Conservation (phyloP, 116 monocot genomes). For the Iris pallida region DNA sequence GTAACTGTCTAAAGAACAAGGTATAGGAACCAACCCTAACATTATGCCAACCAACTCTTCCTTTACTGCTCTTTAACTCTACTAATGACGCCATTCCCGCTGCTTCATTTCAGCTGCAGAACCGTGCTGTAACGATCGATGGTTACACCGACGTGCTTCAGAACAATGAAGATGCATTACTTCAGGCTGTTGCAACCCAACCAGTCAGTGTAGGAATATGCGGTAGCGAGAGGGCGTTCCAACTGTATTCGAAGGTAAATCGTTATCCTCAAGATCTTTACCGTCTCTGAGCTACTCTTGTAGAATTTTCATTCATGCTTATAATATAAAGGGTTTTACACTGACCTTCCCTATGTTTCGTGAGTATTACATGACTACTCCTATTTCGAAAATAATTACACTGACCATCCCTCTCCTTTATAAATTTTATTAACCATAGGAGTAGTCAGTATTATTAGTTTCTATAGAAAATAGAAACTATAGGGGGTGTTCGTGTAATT, state of each 20-base stretch:
- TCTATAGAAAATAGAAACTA: no score
- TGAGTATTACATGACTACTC: no score
- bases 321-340: no score
- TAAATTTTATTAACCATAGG: no score
- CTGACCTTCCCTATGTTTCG: no score
- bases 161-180: constrained; percentile 63
- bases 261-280: no score
- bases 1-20: constrained; percentile 68
- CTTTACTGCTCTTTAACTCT: not conserved
- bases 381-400: no score
- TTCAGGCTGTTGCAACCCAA: constrained; percentile 77
- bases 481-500: no score
- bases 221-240: constrained; percentile 79
- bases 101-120: constrained; percentile 2
- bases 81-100: not conserved
- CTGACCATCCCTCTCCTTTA: no score
- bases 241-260: constrained; percentile 76
- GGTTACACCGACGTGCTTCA: constrained; percentile 76
- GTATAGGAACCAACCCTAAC: constrained; percentile 13
- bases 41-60: not conserved
- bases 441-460: no score
- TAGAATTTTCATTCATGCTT: no score
- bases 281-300: no score
- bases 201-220: constrained; percentile 95
- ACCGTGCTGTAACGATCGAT: constrained; percentile 75